phyloP scores from a whole-genome alignment of 495 filamentous ascomycete genomes.

The Evansstolkia leycettana region DNA sequence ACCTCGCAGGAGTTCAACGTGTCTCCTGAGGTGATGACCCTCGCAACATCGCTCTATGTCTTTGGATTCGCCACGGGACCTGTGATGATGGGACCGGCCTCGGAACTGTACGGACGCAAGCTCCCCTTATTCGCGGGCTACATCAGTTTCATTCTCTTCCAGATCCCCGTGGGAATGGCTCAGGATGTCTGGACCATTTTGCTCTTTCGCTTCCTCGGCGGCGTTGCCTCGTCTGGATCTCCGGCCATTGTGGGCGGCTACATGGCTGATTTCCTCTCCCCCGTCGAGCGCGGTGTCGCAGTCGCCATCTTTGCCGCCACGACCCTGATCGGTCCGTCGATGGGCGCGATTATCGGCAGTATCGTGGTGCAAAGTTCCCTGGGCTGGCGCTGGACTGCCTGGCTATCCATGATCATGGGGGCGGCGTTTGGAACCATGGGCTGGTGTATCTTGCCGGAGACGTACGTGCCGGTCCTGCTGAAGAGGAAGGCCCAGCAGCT shows the following conservation, averaged over 20 bases:
- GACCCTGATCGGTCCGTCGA: constrained; percentile 16
- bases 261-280: constrained; percentile 32
- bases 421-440: constrained; percentile 12
- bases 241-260: constrained; percentile 32
- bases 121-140: constrained; percentile 20
- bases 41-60: constrained; percentile 23
- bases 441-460: constrained; percentile 37
- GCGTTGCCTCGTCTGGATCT: constrained; percentile 22
- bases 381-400: constrained; percentile 15
- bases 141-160: constrained; percentile 14
- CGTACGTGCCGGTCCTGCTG: constrained; percentile 59
- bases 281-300: constrained; percentile 31
- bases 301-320: constrained; percentile 24
- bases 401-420: constrained; percentile 10
- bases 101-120: constrained; percentile 42
- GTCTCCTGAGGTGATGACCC: constrained; percentile 8
- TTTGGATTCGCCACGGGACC: constrained; percentile 33
- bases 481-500: constrained; percentile 48
- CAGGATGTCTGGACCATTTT: constrained; percentile 26
- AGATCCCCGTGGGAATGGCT: constrained; percentile 7
- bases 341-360: constrained; percentile 15
- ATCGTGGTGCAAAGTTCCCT: constrained; percentile 10
- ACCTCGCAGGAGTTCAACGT: constrained; percentile 18
- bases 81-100: constrained; percentile 39
- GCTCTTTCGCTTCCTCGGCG: constrained; percentile 33